These are phyloP conservation scores for Tolypocladium sp. DNA, from an alignment of 2,329 filamentous ascomycete genomes.

Conservation along the genomic window DNA sequence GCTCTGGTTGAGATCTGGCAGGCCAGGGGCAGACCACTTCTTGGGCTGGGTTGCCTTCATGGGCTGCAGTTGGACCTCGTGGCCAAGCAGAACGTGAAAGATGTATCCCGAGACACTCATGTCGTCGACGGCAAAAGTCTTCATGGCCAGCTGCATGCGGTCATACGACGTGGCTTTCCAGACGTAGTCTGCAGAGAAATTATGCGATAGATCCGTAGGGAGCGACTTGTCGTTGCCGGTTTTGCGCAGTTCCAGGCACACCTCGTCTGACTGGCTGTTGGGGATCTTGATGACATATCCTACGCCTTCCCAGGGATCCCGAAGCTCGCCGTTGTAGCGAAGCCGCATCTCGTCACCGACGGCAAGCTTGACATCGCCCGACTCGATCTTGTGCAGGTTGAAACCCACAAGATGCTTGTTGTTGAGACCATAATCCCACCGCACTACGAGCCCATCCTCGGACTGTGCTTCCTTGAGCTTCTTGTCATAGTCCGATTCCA, in stretches of 20 bases:
- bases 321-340: slow-evolving; percentile 90
- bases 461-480: slow-evolving; percentile 98
- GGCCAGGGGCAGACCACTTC: slow-evolving; percentile 90
- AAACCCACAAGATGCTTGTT: slow-evolving; percentile 97
- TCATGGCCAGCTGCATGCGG: slow-evolving; percentile 98
- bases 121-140: slow-evolving; percentile 95
- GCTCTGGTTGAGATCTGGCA: slow-evolving; percentile 90
- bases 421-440: slow-evolving; percentile 92
- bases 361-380: slow-evolving; percentile 94
- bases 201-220: slow-evolving; percentile 91
- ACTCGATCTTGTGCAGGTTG: slow-evolving; percentile 90
- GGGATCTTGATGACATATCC: slow-evolving; percentile 99
- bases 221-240: slow-evolving; percentile 94
- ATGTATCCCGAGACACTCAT: slow-evolving; percentile 98
- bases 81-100: slow-evolving; percentile 91
- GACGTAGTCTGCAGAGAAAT: slow-evolving; percentile 97
- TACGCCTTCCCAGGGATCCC: slow-evolving; percentile 90
- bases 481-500: slow-evolving; percentile 97
- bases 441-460: slow-evolving; percentile 87
- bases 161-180: slow-evolving; percentile 99
- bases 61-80: slow-evolving; percentile 86
- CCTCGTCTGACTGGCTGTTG: slow-evolving; percentile 97
- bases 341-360: slow-evolving; percentile 98
- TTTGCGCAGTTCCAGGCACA: slow-evolving; percentile 87
- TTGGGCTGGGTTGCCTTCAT: slow-evolving; percentile 95